Evolutionary conservation across 2,329 filamentous ascomycete species (phyloP).

Genomic region (Aspergillus spinulosporus): DNA sequence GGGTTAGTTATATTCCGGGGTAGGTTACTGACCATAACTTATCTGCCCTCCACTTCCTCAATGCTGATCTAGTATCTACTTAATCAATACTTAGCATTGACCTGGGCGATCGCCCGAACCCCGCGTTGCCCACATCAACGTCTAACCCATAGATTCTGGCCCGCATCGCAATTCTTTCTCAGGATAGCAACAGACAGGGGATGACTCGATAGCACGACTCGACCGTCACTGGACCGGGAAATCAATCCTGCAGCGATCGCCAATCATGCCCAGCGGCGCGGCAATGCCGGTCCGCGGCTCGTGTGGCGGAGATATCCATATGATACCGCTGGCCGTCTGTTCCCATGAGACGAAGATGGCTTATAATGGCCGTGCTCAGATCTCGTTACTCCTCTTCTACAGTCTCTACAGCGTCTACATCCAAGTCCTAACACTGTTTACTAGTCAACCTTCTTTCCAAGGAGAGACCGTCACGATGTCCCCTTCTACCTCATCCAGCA

Average conservation of each 20-base stretch:
- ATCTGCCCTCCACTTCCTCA: neutral
- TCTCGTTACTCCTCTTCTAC: too few relatives aligned
- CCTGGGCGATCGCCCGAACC: conserved; percentile 14
- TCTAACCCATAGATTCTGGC: too few relatives aligned
- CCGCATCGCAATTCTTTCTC: neutral
- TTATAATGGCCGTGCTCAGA: neutral
- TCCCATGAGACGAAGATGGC: neutral
- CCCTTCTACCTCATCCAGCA: neutral
- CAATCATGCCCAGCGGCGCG: neutral
- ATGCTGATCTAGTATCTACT: neutral
- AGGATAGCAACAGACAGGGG: neutral
- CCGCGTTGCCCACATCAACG: neutral
- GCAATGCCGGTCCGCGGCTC: conserved; percentile 10
- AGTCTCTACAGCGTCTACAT: too few relatives aligned
- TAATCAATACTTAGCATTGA: neutral
- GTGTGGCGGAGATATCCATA: conserved; percentile 2
- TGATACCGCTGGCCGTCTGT: conserved; percentile 11
- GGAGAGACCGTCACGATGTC: neutral
- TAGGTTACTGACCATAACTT: neutral
- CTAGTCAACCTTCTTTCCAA: neutral
- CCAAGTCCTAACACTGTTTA: too few relatives aligned
- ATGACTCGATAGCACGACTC: conserved; percentile 9
- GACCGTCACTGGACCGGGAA: neutral
- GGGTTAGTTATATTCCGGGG: neutral
- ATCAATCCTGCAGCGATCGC: neutral